Base-by-base conservation (phyloP, 129 eudicot genomes). In the Mikania micrantha region DNA sequence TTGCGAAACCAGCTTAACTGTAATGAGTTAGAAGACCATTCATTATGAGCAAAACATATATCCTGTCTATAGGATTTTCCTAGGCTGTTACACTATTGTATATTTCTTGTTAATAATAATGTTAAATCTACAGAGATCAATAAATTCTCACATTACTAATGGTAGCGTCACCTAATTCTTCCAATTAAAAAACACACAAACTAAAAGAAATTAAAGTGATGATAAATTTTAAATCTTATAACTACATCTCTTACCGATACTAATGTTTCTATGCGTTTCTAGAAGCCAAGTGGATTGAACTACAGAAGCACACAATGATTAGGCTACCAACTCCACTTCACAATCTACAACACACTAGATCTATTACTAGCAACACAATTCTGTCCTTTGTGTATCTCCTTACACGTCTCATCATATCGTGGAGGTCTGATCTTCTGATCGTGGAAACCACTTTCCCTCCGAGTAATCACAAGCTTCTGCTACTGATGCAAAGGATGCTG, bases 301-400 rank as follows among this genome's bases (percentile, higher is more conserved):
- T 3, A 75, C 6, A 95, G 92, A 42, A 93, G 90, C 7, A 88
- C 84, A 69, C 96, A 93, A 19, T 52, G 79, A 64, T 79, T 50
- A 27, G 99, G 99, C 66, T 84, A 84, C 99, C 99, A 93, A 0
- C 85, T 82, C 99, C 99, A 93, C 77, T 79, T 86, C 11, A 78
- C 50, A 22, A 93, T 73, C 39, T 93, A 96, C 47, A 67, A 5
- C 12, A 90, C 93, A 77, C 88, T 88, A 31, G 89, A 79, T 76
- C 88, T 89, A 75, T 79, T 77, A 36, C 88, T 79, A 41, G 80
- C 70, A 22, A 85, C 67, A 79, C 99, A 93, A 64, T 86, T 93
- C 99, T 96, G 89, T 5, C 96, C 96, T 77, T 86, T 88, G 70
- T 69, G 89, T 9, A 93, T 93, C 88, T 93, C 99, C 80, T 93